Conservation (phyloP, 2,329 filamentous ascomycete species). For the Fusarium phyllophilum region DNA sequence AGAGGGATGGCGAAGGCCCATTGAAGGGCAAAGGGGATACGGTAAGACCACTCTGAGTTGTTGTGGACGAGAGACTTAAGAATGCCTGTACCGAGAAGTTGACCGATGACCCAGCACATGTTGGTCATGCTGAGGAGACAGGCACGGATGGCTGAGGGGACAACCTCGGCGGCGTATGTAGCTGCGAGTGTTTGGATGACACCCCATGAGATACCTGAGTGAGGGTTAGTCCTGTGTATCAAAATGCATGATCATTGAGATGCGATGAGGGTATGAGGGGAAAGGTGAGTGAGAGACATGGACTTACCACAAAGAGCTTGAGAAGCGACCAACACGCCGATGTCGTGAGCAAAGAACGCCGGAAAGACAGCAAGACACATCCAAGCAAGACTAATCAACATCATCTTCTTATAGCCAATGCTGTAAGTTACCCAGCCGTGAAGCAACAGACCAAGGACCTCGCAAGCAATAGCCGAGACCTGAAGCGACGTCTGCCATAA, state of each 20-base stretch:
- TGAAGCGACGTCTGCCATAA: constrained; percentile 18
- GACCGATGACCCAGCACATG: constrained; percentile 55
- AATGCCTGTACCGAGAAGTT: constrained; percentile 50
- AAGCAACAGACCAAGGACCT: constrained; percentile 51
- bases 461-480: constrained; percentile 14
- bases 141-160: constrained; percentile 44
- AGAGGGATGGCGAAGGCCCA: constrained; percentile 54
- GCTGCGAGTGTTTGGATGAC: constrained; percentile 50
- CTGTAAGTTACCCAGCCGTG: constrained; percentile 54
- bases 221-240: neutral
- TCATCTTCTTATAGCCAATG: constrained; percentile 51
- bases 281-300: neutral
- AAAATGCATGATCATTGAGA: accelerated
- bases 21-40: constrained; percentile 53
- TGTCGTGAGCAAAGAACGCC: constrained; percentile 49
- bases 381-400: constrained; percentile 50
- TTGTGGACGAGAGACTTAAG: constrained; percentile 46
- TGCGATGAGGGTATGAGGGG: accelerated
- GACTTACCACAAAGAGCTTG: constrained; percentile 46
- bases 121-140: constrained; percentile 54
- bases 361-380: constrained; percentile 53
- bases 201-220: constrained; percentile 46
- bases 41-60: constrained; percentile 41
- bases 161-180: constrained; percentile 53
- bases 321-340: constrained; percentile 46